A percentile compares a stretch with the other conserved stretches of the same genome.
These are phyloP conservation scores for Pythium rishiriense DNA, from an alignment of 352 stramenopile species.

Conservation along the genomic window DNA sequence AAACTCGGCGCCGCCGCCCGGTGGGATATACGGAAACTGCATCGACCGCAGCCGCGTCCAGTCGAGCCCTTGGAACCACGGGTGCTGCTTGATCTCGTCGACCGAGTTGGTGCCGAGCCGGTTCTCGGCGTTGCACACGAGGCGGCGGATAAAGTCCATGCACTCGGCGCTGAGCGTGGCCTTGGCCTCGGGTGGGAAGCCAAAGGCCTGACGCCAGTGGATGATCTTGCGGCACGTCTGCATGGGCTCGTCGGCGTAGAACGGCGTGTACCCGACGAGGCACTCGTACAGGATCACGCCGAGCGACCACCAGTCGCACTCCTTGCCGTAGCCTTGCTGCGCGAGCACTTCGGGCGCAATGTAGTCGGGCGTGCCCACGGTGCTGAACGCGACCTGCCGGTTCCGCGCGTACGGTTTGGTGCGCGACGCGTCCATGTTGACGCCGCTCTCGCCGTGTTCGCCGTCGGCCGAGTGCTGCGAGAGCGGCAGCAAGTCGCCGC, in stretches of 20 bases:
- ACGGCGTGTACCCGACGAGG: constrained; percentile 98
- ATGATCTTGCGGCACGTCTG: constrained; percentile 97
- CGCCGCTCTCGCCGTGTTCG: constrained; percentile 7
- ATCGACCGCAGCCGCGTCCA: constrained; percentile 86
- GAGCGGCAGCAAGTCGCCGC: constrained; percentile 71
- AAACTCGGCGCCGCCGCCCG: constrained; percentile 87
- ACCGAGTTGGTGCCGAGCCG: constrained; percentile 93
- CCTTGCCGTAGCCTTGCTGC: constrained; percentile 86
- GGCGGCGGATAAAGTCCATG: constrained; percentile 90
- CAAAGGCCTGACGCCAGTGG: constrained; percentile 86
- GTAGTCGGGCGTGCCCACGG: constrained; percentile 99
- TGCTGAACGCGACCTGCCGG: constrained; percentile 95
- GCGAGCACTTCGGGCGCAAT: constrained; percentile 98
- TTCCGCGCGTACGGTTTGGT: constrained; percentile 66
- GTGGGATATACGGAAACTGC: constrained; percentile 90
- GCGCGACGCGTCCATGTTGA: constrained; percentile 39
- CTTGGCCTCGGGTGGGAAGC: constrained; percentile 70
- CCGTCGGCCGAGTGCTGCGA: constrained; percentile 68
- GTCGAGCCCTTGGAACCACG: constrained; percentile 96
- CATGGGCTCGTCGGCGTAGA: constrained; percentile 97
- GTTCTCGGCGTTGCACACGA: constrained; percentile 95
- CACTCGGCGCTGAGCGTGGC: constrained; percentile 74
- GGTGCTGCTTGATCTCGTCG: constrained; percentile 96
- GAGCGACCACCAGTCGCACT: constrained; percentile 99
- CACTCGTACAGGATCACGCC: constrained; percentile 99